A percentile compares a stretch with the other conserved stretches of the same genome.
phyloP scores from a whole-genome alignment of 1,284 basidiomycete species.

The Malassezia equina region DNA sequence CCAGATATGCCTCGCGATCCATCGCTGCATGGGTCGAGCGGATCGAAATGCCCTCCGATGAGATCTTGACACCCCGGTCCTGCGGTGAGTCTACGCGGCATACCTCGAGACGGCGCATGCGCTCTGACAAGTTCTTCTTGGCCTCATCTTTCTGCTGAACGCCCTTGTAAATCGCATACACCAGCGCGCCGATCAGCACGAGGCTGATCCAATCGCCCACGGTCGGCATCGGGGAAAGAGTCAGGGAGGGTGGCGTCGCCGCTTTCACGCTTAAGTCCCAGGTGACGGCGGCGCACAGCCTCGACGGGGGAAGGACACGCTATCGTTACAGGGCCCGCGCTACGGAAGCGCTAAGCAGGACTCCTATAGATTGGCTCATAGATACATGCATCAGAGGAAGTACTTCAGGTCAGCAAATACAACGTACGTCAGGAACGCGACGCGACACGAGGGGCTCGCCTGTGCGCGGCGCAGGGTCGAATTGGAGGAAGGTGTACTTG shows the following conservation, averaged over 20 bases:
- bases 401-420: conserved; percentile 1
- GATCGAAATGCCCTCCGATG: conserved; percentile 11
- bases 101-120: conserved; percentile 5
- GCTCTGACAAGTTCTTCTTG: conserved; percentile 1
- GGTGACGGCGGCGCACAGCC: neutral
- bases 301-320: neutral
- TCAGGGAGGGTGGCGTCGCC: neutral
- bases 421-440: conserved; percentile 72
- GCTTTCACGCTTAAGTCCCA: neutral
- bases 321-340: neutral
- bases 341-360: neutral
- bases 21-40: conserved; percentile 1
- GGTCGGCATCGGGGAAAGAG: conserved; percentile 5
- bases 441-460: conserved; percentile 95
- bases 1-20: conserved; percentile 8
- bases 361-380: neutral
- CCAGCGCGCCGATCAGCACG: conserved; percentile 1
- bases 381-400: conserved; percentile 6
- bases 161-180: conserved; percentile 6
- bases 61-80: conserved; percentile 7
- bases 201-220: conserved; percentile 12
- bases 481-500: conserved; percentile 92
- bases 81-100: neutral
- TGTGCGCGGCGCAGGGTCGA: conserved; percentile 94
- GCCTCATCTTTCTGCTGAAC: neutral